A percentile compares a stretch with the other conserved stretches of the same genome.
Conservation (phyloP, 352 stramenopile species). For the Phytophthora idaei region DNA sequence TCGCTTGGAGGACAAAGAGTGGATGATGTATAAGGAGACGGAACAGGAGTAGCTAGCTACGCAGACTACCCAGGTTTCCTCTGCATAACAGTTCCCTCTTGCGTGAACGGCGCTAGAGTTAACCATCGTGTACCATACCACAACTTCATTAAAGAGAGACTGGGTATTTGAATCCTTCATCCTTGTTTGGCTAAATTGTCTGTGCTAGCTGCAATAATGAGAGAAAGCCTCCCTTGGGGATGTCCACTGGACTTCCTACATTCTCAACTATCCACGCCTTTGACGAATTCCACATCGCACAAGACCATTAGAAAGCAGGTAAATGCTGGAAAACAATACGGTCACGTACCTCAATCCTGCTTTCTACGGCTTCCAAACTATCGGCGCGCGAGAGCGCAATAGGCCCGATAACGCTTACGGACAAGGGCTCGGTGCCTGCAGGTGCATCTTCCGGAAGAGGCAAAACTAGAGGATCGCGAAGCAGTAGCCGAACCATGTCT, state of each 20-base stretch:
- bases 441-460: slow-evolving; percentile 20
- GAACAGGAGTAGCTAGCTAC: slow-evolving; percentile 25
- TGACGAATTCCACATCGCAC: background rate
- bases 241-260: slow-evolving; percentile 35
- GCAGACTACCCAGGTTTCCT: slow-evolving; percentile 1
- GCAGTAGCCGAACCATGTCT: slow-evolving; percentile 54
- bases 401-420: slow-evolving; percentile 48
- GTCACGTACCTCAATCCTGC: slow-evolving; percentile 52
- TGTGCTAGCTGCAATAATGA: slow-evolving; percentile 56
- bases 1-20: slow-evolving; percentile 66
- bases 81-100: slow-evolving; percentile 13
- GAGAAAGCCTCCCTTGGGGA: slow-evolving; percentile 49
- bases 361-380: slow-evolving; percentile 59
- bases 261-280: slow-evolving; percentile 57
- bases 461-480: slow-evolving; percentile 53
- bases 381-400: slow-evolving; percentile 57
- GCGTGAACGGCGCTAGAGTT: slow-evolving; percentile 8
- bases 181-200: slow-evolving; percentile 38
- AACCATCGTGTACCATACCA: slow-evolving; percentile 35
- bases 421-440: slow-evolving; percentile 4
- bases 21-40: slow-evolving; percentile 76
- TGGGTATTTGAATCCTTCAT: slow-evolving; percentile 10
- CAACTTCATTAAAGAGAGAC: slow-evolving; percentile 11
- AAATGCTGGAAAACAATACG: background rate
- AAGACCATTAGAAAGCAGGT: background rate